Conservation (phyloP, 345 rosid genomes). For the Eutrema japonicum region DNA sequence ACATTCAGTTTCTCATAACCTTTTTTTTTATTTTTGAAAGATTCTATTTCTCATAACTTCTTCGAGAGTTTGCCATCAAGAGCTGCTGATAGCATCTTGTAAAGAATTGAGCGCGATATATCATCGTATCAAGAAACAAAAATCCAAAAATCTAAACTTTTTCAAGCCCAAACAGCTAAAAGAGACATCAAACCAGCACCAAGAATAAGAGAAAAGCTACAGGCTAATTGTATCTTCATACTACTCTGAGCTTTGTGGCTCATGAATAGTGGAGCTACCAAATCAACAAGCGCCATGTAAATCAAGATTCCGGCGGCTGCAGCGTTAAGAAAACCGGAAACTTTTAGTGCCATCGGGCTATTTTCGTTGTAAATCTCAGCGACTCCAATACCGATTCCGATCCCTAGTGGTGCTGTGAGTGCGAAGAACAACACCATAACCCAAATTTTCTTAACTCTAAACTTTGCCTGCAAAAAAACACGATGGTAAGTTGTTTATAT, state of each 20-base stretch:
- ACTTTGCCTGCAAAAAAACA: slow-evolving; percentile 46
- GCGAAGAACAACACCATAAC: slow-evolving; percentile 61
- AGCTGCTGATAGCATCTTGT: slow-evolving; percentile 2
- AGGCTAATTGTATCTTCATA: slow-evolving; percentile 42
- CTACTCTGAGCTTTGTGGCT: slow-evolving; percentile 46
- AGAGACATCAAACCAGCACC: slow-evolving; percentile 69
- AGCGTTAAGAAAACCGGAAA: slow-evolving; percentile 60
- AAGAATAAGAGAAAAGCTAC: slow-evolving; percentile 46
- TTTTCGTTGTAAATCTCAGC: slow-evolving; percentile 50
- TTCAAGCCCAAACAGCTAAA: slow-evolving; percentile 67
- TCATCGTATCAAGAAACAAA: neutral
- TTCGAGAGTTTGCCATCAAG: neutral
- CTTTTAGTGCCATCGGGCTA: slow-evolving; percentile 54
- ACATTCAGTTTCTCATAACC: neutral
- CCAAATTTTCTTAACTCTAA: slow-evolving; percentile 29
- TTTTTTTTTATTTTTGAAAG: neutral
- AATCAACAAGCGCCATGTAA: slow-evolving; percentile 69
- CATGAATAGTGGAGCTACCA: slow-evolving; percentile 59
- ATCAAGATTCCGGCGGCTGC: slow-evolving; percentile 65
- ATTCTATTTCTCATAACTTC: too few relatives aligned
- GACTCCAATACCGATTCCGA: slow-evolving; percentile 57
- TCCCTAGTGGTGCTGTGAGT: slow-evolving; percentile 63
- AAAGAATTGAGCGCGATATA: neutral
- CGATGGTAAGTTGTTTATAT: neutral
- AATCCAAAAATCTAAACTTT: neutral